A percentile compares a stretch with the other conserved stretches of the same genome.
Conservation (phyloP, 495 filamentous ascomycete genomes). For the Aspergillus campestris region DNA sequence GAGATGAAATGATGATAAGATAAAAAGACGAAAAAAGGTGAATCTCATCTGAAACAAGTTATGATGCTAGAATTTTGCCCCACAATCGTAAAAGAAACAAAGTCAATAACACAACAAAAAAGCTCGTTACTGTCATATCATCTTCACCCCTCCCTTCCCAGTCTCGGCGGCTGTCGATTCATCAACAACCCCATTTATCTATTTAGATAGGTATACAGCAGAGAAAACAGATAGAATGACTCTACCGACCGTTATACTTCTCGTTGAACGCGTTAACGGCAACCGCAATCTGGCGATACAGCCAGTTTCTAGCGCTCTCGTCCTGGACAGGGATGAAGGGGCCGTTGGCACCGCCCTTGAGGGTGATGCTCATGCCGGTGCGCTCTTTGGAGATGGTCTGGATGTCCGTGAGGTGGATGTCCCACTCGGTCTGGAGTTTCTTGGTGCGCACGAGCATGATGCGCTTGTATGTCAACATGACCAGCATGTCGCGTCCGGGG, state of each 20-base stretch:
- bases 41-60: too few relatives aligned
- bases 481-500: conserved; percentile 79
- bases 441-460: conserved; percentile 87
- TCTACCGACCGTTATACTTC: conserved; percentile 52
- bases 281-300: conserved; percentile 66
- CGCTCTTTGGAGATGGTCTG: conserved; percentile 96
- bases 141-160: too few relatives aligned
- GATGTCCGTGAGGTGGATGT: conserved; percentile 88
- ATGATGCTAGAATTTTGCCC: too few relatives aligned
- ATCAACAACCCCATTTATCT: conserved; percentile 16
- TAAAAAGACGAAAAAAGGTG: too few relatives aligned
- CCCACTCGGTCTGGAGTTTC: conserved; percentile 83
- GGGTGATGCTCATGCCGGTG: conserved; percentile 79
- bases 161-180: conserved; percentile 11
- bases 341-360: conserved; percentile 86
- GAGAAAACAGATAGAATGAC: background rate
- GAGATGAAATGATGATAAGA: too few relatives aligned
- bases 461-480: conserved; percentile 86
- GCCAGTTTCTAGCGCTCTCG: conserved; percentile 78
- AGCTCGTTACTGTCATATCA: too few relatives aligned
- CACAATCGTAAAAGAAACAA: too few relatives aligned
- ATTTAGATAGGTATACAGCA: conserved; percentile 29
- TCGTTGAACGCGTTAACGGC: conserved; percentile 65
- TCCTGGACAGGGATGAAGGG: conserved; percentile 91
- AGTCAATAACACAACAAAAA: too few relatives aligned